Percentiles rank a stretch among this genome's conserved stretches.
phyloP scores from a whole-genome alignment of 2,329 filamentous ascomycete genomes.

The Fusarium albosuccineum region DNA sequence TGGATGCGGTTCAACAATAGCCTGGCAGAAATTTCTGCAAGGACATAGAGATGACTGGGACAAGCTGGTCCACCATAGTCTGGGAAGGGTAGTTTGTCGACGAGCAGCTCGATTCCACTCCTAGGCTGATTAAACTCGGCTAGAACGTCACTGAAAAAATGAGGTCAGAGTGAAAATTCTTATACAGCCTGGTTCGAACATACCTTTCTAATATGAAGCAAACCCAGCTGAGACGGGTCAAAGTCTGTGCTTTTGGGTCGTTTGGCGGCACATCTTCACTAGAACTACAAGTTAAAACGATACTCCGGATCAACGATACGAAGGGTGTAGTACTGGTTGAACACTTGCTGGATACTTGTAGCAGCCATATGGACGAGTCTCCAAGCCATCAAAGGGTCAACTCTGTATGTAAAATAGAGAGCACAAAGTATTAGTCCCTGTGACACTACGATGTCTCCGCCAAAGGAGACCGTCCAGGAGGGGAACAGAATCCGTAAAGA shows the following conservation, averaged over 20 bases:
- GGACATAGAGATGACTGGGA: not conserved
- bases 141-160: not conserved
- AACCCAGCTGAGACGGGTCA: not conserved
- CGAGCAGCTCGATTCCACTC: not conserved
- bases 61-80: not conserved
- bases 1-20: not conserved
- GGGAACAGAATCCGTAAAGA: not conserved
- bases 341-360: not conserved
- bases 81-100: not conserved
- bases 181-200: too few species aligned
- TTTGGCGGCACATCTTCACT: not conserved
- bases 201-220: slow-evolving; percentile 2
- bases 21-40: not conserved
- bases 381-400: slow-evolving; percentile 6
- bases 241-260: not conserved
- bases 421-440: not conserved
- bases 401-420: not conserved
- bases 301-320: too few species aligned
- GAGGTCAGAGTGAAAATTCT: not conserved
- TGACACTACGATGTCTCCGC: not conserved
- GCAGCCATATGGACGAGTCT: not conserved
- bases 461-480: not conserved
- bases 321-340: not conserved
- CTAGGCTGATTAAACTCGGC: not conserved
- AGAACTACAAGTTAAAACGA: not conserved